Evolutionary conservation across 495 filamentous ascomycete species (phyloP).

Genomic region (Penicillium nucicola): DNA sequence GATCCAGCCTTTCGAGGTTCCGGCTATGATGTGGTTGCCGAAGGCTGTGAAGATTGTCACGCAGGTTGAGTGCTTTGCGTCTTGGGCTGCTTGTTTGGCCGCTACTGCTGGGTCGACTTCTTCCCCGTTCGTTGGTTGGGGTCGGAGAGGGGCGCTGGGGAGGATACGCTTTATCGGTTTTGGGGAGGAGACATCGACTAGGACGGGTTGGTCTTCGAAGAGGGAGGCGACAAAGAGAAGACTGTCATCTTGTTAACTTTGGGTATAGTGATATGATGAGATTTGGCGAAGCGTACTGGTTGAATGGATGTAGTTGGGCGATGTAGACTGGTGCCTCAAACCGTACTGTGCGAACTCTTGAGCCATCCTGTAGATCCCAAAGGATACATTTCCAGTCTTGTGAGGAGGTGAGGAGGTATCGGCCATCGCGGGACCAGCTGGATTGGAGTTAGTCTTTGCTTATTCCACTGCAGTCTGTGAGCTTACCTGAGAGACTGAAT

Average conservation of each 20-base stretch:
- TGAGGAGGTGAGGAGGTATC: constrained; percentile 90
- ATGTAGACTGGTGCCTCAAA: constrained; percentile 94
- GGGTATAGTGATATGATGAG: not conserved
- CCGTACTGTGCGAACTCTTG: constrained; percentile 65
- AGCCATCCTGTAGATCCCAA: constrained; percentile 84
- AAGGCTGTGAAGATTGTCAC: constrained; percentile 80
- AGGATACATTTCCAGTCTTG: constrained; percentile 94
- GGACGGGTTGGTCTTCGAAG: constrained; percentile 86
- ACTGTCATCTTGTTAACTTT: constrained; percentile 38
- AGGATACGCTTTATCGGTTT: constrained; percentile 70
- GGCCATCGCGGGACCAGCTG: constrained; percentile 89
- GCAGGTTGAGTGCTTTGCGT: constrained; percentile 91
- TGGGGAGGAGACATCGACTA: constrained; percentile 72
- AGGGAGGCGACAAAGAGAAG: constrained; percentile 80
- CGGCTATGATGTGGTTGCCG: constrained; percentile 83
- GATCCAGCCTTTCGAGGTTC: constrained; percentile 90
- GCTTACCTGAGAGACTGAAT: constrained; percentile 73
- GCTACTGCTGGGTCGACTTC: constrained; percentile 59
- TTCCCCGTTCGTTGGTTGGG: constrained; percentile 52
- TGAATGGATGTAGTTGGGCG: constrained; percentile 87
- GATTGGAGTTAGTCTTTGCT: constrained; percentile 13
- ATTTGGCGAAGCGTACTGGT: constrained; percentile 61
- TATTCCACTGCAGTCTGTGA: not conserved
- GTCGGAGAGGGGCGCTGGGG: constrained; percentile 74
- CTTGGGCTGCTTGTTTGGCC: constrained; percentile 84